Evolutionary conservation across 2,329 filamentous ascomycete species (phyloP).

Genomic region (Nothophoma quercina): DNA sequence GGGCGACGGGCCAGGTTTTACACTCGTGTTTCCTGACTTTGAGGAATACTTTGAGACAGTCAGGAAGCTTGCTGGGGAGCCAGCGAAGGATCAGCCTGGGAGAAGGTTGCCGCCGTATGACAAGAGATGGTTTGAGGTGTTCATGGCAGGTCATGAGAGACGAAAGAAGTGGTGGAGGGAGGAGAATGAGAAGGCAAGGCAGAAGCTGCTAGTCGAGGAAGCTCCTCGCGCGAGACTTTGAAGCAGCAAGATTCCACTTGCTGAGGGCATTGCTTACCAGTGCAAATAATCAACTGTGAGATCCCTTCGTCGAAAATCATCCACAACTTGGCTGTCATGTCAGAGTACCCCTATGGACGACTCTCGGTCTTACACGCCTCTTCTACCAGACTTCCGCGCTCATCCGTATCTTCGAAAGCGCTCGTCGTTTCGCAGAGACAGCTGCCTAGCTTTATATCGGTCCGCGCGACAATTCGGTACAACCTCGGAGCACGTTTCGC

Average conservation of each 20-base stretch:
- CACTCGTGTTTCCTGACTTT: constrained; percentile 67
- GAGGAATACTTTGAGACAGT: constrained; percentile 70
- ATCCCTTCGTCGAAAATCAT: too few relatives aligned
- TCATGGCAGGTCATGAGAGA: constrained; percentile 63
- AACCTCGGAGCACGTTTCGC: not conserved
- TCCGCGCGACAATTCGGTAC: not conserved
- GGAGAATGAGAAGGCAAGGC: constrained; percentile 54
- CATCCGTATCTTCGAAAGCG: not conserved
- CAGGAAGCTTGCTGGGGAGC: constrained; percentile 59
- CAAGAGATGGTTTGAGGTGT: constrained; percentile 58
- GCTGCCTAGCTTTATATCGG: not conserved
- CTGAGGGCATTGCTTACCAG: not conserved
- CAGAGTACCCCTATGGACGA: not conserved
- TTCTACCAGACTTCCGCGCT: not conserved
- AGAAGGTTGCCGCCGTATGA: constrained; percentile 55
- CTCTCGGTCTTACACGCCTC: not conserved
- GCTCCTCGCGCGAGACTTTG: not conserved
- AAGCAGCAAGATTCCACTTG: not conserved
- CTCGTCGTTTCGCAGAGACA: not conserved
- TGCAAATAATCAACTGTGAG: too few relatives aligned
- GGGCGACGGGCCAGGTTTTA: constrained; percentile 66
- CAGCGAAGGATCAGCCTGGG: constrained; percentile 51
- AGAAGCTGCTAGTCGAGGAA: not conserved
- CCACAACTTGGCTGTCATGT: too few relatives aligned
- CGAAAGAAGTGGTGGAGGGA: constrained; percentile 67